Evolutionary conservation across 108 stramenopile genomes (phyloP), one percentile per base, ranked within the genome.

Genomic region (Skeletonema potamos): DNA sequence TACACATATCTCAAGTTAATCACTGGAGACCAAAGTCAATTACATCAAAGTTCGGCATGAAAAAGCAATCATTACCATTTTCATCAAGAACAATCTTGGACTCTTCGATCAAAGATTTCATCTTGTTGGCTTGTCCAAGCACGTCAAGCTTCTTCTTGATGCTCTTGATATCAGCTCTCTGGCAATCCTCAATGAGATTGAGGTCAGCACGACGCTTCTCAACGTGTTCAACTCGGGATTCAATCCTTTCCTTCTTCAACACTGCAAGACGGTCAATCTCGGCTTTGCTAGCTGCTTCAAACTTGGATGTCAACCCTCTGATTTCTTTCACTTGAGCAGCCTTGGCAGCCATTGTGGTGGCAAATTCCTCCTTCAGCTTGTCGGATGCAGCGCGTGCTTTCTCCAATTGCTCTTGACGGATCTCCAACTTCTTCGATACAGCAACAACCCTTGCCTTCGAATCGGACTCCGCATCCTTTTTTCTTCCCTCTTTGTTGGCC

Each of bases 151-250:
- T 60, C 27, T 64, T 58, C 54, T 58, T 73, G 48, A 73, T 54
- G 27, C 59, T 55, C 5, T 62, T 54, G 29, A 72, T 39, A 34
- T 68, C 78, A 24, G 67, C 61, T 33, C 41, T 68, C 12, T 51
- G 61, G 6, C 36, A 51, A 36, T 72, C 46, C 55, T 79, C 71
- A 26, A 79, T 58, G 33, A 66, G 51, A 7, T 60, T 46, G n/a
- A 79, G 70, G 34, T 79, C 66, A 32, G 61, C 44, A 17, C 66
- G 78, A 44, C 78, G 78, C 26, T 72, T 66, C 60, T 79, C 78
- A 26, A 72, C n/a, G 8, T 67, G 44, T 46, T 66, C 37, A 27
- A 70, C 32, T 27, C 77, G 68, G 17, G 54, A 54, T 39, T 71
- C 77, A 26, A 58, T 58, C 58, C 70, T 66, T 54, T 78, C 68